phyloP scores from a whole-genome alignment of 495 filamentous ascomycete species.

The Penicillium coprophilum region DNA sequence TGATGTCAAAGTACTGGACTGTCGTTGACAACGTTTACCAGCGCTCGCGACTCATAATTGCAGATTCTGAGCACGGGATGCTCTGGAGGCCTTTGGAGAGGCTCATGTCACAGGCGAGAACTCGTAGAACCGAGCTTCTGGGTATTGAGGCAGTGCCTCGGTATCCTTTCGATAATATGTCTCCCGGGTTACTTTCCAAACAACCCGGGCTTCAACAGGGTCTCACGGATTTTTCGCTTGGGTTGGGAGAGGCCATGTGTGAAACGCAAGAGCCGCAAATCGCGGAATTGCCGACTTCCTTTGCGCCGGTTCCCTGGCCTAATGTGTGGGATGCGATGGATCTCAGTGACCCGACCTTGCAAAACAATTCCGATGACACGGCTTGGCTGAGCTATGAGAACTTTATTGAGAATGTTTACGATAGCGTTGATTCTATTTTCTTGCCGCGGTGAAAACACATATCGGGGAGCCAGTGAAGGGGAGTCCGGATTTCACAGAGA shows the following conservation, averaged over 20 bases:
- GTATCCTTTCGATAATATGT: neutral
- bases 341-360: slow-evolving; percentile 9
- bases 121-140: slow-evolving; percentile 25
- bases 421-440: slow-evolving; percentile 27
- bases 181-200: neutral
- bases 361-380: slow-evolving; percentile 16
- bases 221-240: neutral
- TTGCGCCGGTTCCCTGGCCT: slow-evolving; percentile 25
- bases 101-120: slow-evolving; percentile 51
- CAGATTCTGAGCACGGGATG: slow-evolving; percentile 55
- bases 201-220: neutral
- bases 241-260: neutral
- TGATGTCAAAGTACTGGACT: slow-evolving; percentile 71
- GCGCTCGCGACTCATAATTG: slow-evolving; percentile 48
- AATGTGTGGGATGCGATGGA: slow-evolving; percentile 39
- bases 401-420: slow-evolving; percentile 37
- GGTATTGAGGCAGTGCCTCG: slow-evolving; percentile 6
- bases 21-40: slow-evolving; percentile 62
- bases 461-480: neutral
- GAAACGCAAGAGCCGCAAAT: neutral
- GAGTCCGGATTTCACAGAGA: neutral
- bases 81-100: slow-evolving; percentile 72
- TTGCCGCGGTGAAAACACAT: slow-evolving; percentile 11
- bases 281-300: neutral
- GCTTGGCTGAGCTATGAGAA: slow-evolving; percentile 38